Evolutionary conservation across 768 basidiomycete genomes (phyloP), one percentile per base, ranked within the genome.

Genomic region (Rhizopogon vulgaris): DNA sequence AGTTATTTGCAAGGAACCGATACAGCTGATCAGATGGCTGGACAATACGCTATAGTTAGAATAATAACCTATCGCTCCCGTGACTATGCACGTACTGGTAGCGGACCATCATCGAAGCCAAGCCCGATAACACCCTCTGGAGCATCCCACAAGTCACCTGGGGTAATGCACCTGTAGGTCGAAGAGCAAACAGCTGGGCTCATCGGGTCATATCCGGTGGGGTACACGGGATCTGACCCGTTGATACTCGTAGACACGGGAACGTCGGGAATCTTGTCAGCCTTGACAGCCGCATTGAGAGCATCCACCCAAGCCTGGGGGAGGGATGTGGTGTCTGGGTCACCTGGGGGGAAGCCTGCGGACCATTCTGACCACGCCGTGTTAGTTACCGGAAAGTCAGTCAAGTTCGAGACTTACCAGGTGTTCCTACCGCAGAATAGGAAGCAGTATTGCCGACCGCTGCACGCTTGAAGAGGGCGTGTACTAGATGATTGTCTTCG

Each of bases 41-140:
- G 9, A 51, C 24, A 6, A 49, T 43, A 38, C 32, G 18, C 42
- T 12, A 60, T 46, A 46, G 50, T 40, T 42, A 53, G 32, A n/a
- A 36, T 22, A 30, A 51, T 37, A 42, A 41, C 32, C 27, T 9
- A 43, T n/a, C 22, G 22, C 22, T 22, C n/a, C 43, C 6, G 15
- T 52, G 38, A 22, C 14, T 40, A 30, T 12, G 49, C 37, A 60
- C 71, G 28, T 56, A 78, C 77, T 1, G 73, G 69, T 14, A 76
- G 71, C 0, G 91, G 91, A 0, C 92, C 92, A 61, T 93, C 91
- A 61, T 94, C 91, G 62, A 92, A 92, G 43, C 80, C 75, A 50
- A 81, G 71, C 2, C 73, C 87, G 48, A 90, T 70, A 48, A 76
- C 69, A 7, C 88, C 87, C 28, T 76, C 65, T 0, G 93, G 92